Base-by-base conservation (phyloP, 2,329 filamentous ascomycete genomes). In the Phialophora verrucosa region DNA sequence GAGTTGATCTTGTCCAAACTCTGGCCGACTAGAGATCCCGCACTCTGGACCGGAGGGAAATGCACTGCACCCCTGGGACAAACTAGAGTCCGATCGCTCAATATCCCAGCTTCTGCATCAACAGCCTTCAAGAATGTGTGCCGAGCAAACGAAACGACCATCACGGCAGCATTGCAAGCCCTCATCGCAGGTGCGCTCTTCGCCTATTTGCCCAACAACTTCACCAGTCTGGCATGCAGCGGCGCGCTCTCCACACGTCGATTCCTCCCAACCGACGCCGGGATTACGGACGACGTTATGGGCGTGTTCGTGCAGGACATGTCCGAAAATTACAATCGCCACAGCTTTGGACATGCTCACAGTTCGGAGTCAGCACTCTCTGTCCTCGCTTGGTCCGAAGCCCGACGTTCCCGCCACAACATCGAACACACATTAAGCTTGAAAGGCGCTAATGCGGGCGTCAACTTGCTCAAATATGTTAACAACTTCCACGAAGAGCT, bases 391-490 rank as follows among this genome's bases (percentile, higher is more conserved):
- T 80, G 78, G 78, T 50, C 58, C 25, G 75, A 79, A 63, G 74
- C 77, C 1, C 67, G 68, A 51, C 73, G 74, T 23, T 75, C 76
- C 5, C 72, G 74, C 20, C 51, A 72, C n/a, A 75, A 71, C 0
- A 75, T 80, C 32, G 67, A 75, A 50, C 69, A 66, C 5, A 70
- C 71, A 5, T 29, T 79, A 11, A 64, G 63, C 3, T 65, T 71
- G 23, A 50, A 75, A 54, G 77, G 76, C 23, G 75, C 71, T 38
- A 76, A 83, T 61, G 73, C 75, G 5, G 67, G 66, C 3, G 54
- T 77, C 14, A 78, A 76, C 4, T 73, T 83, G 6, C 72, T 84
- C 11, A 78, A 77, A 50, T 80, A 75, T 31, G 78, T 83, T 0
- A 72, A 74, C 12, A 71, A 83, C 59, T 77, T 79, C 44, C 76